phyloP scores from a whole-genome alignment of 768 basidiomycete species.

The Boletus rufocinnamomeus region DNA sequence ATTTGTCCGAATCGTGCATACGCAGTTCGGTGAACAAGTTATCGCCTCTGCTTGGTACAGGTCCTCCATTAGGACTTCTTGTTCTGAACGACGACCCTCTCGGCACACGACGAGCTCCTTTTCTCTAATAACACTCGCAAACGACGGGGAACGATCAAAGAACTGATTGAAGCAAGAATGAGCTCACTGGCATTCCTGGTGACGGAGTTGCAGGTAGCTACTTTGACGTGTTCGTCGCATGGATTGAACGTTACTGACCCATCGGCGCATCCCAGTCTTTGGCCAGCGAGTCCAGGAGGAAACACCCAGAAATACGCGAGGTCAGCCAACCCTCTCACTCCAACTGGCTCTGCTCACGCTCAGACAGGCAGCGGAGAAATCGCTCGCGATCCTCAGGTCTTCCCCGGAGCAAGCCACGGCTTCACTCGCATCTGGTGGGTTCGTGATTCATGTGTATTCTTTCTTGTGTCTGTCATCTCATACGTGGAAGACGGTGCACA shows the following conservation, averaged over 20 bases:
- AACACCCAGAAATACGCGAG: conserved; percentile 93
- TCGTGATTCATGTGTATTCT: conserved; percentile 23
- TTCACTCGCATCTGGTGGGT: conserved; percentile 69
- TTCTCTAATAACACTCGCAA: background rate
- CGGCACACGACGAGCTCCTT: background rate
- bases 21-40: background rate
- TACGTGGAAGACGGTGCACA: conserved; percentile 64
- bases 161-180: conserved; percentile 38
- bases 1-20: background rate
- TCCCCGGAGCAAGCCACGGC: conserved; percentile 79
- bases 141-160: background rate
- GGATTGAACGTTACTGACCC: conserved; percentile 6
- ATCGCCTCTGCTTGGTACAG: background rate
- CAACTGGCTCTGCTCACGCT: conserved; percentile 10
- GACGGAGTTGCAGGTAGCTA: conserved; percentile 67
- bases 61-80: background rate
- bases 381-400: conserved; percentile 75
- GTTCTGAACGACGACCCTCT: background rate
- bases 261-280: conserved; percentile 62
- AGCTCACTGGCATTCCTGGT: conserved; percentile 70
- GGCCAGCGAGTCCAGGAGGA: conserved; percentile 84
- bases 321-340: conserved; percentile 41
- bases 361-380: conserved; percentile 80
- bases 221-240: background rate
- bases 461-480: conserved; percentile 13